Base-by-base conservation (phyloP, 1,139 yeast genomes). In the Diutina neorugosa region DNA sequence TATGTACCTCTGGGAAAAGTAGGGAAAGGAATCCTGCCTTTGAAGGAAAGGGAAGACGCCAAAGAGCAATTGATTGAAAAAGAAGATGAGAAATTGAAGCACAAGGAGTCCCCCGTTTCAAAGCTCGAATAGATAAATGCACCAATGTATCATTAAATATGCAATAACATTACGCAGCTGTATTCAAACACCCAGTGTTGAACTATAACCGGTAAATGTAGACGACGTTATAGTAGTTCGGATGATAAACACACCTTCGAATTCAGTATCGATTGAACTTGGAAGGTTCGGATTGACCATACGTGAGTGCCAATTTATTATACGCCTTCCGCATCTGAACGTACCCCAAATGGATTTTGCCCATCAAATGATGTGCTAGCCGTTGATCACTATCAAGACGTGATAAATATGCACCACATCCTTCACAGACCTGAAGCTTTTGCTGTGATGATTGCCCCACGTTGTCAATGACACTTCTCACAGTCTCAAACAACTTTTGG, bases 371-470 rank as follows among this genome's bases (percentile, higher is more conserved):
- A 62, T 89, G 97, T 0, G 95, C 96, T 59, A 93, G 72, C 58
- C 98, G 76, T 62, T 93, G 74, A 65, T 91, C 98, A 57, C 86
- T 88, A 65, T 93, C 98, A 55, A 90, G 71, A 56, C 95, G 73
- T 4, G 96, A 87, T 54, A 93, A 71, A 64, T 85, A 89, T 0
- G 96, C 96, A 0, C 96, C 97, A 69, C 98, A 93, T 1, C 82
- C 83, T 59, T 82, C 87, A 68, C 98, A 93, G 0, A 89, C 96
- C 65, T 90, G 97, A 52, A 91, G 72, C 63, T 87, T 87, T 62
- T 91, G 98, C 63, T 87, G 96, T 1, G 95, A 88, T 4, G 91
- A 80, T 59, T 87, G 95, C 1, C 95, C 96, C 6, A 85, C 78
- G 59, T 82, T 84, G 55, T 88, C 96, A 8, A 86, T 77, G 1